Base-by-base conservation (phyloP, 495 filamentous ascomycete species). In the Immersiella caudata region DNA sequence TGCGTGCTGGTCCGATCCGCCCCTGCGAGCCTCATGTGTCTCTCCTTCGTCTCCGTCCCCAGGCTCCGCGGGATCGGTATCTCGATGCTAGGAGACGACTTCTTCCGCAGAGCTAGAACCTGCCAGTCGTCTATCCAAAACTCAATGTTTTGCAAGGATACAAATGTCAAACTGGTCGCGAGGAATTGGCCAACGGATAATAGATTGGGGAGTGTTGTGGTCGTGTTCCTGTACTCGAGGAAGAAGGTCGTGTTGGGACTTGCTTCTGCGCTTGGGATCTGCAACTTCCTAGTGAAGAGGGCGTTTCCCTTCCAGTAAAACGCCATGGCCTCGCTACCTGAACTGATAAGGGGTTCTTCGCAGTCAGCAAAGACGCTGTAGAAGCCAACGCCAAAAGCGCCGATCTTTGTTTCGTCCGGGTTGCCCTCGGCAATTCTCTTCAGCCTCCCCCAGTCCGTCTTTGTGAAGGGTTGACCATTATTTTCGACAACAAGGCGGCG, bases 241-340 rank as follows among this genome's bases (percentile, higher is more conserved):
- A 97, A 86, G 72, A 99, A 99, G 56, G 90, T 90, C 4, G 96
- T 99, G 64, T 93, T 88, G 16, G 82, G 80, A 67, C 83, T 87
- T 7, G 73, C 81, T 57, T 93, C 82, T 8, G 83, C 82, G 57
- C 85, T 81, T 5, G 90, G 86, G 6, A 97, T 74, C 73, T 89
- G 88, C 35, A 92, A 79, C 60, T 89, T 87, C 71, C 93, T 89
- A 5, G 96, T 99, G 74, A 95, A 97, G 5, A 99, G 83, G 7
- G 91, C 91, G 76, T 97, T 96, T 20, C 89, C 91, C 76, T 96
- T 97, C 96, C 96, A 99, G 79, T 97, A 98, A 76, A 99, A 99
- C 12, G 94, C 94, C 91, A 99, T 96, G 24, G 92, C 94, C 73
- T 95, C 87, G 60, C 85, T 86, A 1, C 95, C 96, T 0, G 94